Percentiles rank a stretch among this genome's conserved stretches.
Evolutionary conservation across 169 alveolate species (phyloP).

Genomic region (Plasmodium malariae): DNA sequence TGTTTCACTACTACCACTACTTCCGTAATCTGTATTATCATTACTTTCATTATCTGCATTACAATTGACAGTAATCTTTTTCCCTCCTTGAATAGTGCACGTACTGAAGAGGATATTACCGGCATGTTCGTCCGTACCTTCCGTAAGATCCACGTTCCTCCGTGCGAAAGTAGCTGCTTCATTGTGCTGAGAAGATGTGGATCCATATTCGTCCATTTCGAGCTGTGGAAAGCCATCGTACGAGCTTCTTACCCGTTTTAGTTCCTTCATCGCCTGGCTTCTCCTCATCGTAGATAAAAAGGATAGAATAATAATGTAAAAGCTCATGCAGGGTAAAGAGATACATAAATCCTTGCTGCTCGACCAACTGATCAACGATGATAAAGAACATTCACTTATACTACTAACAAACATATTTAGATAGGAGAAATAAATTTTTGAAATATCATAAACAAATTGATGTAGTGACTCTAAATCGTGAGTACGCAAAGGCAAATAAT

Average conservation of each 20-base stretch:
- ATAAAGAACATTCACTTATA: not conserved
- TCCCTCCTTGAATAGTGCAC: too few relatives aligned
- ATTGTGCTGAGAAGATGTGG: too few relatives aligned
- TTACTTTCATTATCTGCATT: too few relatives aligned
- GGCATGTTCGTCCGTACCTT: too few relatives aligned
- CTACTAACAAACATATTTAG: not conserved
- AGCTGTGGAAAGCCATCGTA: too few relatives aligned
- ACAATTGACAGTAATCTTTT: too few relatives aligned
- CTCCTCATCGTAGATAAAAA: not conserved
- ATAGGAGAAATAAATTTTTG: conserved; percentile 5
- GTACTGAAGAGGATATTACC: too few relatives aligned
- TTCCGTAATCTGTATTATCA: too few relatives aligned
- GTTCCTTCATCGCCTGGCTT: not conserved
- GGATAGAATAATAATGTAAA: not conserved
- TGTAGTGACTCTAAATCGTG: not conserved
- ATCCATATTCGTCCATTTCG: too few relatives aligned
- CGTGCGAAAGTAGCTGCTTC: too few relatives aligned
- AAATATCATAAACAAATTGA: not conserved
- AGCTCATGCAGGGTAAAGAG: conserved; percentile 3
- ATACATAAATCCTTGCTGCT: not conserved
- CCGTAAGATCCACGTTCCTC: too few relatives aligned
- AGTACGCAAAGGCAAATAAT: not conserved
- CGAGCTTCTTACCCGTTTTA: not conserved
- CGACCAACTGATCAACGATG: not conserved
- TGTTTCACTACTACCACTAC: too few relatives aligned